Percentiles rank a stretch among this genome's conserved stretches.
Evolutionary conservation across 139 green algal species (phyloP).

Genomic region (Microglena sp.): DNA sequence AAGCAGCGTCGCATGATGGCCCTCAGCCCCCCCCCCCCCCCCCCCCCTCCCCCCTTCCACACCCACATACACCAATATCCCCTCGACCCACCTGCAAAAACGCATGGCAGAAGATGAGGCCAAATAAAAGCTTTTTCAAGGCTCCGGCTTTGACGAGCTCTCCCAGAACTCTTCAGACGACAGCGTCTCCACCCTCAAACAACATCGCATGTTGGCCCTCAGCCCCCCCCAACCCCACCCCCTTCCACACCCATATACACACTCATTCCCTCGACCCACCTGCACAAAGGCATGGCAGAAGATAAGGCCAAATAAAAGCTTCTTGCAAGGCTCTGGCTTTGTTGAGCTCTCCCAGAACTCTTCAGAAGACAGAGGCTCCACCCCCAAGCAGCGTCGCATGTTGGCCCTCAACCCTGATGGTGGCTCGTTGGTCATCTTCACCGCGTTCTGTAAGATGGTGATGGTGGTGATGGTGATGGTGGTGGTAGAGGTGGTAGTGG

Average conservation of each 20-base stretch:
- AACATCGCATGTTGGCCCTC: too few species aligned
- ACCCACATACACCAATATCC: too few species aligned
- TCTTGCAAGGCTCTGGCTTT: slow-evolving; percentile 22
- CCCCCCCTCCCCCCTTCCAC: too few species aligned
- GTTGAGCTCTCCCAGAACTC: slow-evolving; percentile 21
- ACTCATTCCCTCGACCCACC: too few species aligned
- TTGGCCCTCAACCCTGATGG: slow-evolving; percentile 36
- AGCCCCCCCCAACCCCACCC: too few species aligned
- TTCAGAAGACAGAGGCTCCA: not conserved
- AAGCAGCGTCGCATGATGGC: too few species aligned
- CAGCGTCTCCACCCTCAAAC: too few species aligned
- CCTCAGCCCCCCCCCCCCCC: too few species aligned
- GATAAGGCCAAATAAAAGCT: slow-evolving; percentile 40
- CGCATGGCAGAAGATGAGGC: slow-evolving; percentile 18
- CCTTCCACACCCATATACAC: too few species aligned
- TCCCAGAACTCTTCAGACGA: too few species aligned
- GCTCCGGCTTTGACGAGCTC: not conserved
- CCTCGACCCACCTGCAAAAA: too few species aligned
- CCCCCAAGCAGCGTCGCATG: slow-evolving; percentile 15
- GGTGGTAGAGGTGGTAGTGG: too few species aligned
- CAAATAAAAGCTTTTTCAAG: slow-evolving; percentile 45
- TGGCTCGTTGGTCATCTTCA: slow-evolving; percentile 48
- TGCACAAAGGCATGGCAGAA: slow-evolving; percentile 12
- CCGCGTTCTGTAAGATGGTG: slow-evolving; percentile 33
- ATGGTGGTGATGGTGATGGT: slow-evolving; percentile 23